Evolutionary conservation across 805 yeast genomes (phyloP).

Genomic region (Hyphopichia homilentoma): DNA sequence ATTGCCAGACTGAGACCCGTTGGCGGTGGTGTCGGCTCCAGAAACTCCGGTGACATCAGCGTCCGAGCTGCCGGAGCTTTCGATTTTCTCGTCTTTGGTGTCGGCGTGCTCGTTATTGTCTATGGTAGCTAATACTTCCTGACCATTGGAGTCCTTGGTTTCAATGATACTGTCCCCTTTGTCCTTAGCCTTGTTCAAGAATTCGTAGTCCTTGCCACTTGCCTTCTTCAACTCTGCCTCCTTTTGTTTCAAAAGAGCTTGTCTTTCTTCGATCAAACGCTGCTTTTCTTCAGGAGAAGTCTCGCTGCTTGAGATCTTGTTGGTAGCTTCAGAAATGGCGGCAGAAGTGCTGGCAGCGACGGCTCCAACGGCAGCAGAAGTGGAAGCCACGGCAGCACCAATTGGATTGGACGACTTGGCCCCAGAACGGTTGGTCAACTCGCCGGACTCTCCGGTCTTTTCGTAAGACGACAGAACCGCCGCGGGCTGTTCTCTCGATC

Average conservation of each 20-base stretch:
- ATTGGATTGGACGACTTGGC: too few relatives aligned
- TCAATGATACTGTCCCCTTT: constrained; percentile 19
- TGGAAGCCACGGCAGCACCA: constrained; percentile 1
- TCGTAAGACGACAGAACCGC: constrained; percentile 8
- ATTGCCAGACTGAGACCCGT: background rate
- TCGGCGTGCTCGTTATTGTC: constrained; percentile 32
- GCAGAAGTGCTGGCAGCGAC: constrained; percentile 3
- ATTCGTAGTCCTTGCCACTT: constrained; percentile 5
- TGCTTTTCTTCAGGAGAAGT: constrained; percentile 1
- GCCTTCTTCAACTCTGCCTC: constrained; percentile 3
- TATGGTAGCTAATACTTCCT: constrained; percentile 23
- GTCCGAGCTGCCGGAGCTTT: background rate
- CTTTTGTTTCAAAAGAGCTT: constrained; percentile 4
- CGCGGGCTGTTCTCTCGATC: too few relatives aligned
- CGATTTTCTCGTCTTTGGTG: constrained; percentile 1
- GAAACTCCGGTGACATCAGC: constrained; percentile 2
- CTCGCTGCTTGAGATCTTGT: background rate
- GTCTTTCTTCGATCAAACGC: constrained; percentile 2
- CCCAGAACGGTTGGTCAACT: too few relatives aligned
- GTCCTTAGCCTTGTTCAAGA: constrained; percentile 17
- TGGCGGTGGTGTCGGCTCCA: background rate
- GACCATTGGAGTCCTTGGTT: constrained; percentile 9
- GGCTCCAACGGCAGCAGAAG: constrained; percentile 2
- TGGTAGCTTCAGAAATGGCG: background rate
- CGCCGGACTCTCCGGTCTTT: constrained; percentile 1